Evolutionary conservation across 2,329 filamentous ascomycete species (phyloP).

Genomic region (Ophiocordyceps camponoti-leonardi): DNA sequence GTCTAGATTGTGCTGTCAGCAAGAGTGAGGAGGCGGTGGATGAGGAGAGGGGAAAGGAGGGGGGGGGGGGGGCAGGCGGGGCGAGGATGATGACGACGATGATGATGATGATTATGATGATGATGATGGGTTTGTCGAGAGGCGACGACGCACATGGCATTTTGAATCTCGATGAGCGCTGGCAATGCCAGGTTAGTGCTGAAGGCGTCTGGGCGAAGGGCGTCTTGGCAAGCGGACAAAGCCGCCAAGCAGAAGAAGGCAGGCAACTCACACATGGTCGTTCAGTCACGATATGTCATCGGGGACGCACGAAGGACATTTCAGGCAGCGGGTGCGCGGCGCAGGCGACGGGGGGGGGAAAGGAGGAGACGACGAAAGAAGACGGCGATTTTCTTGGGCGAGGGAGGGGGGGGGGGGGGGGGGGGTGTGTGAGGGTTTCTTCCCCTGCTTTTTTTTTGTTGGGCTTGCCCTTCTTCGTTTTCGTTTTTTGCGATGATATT

Average conservation of each 20-base stretch:
- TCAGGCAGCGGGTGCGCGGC: slow-evolving; percentile 7
- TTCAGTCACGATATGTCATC: slow-evolving; percentile 21
- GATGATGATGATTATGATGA: background rate
- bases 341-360: slow-evolving; percentile 3
- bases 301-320: slow-evolving; percentile 15
- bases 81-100: too few relatives aligned
- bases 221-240: slow-evolving; percentile 3
- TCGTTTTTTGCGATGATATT: too few relatives aligned
- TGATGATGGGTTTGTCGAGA: background rate
- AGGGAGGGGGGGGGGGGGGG: too few relatives aligned
- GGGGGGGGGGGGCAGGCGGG: background rate
- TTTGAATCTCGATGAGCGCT: slow-evolving; percentile 32
- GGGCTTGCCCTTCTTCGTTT: too few relatives aligned
- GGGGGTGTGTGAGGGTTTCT: too few relatives aligned
- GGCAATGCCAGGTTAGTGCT: slow-evolving; percentile 16
- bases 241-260: slow-evolving; percentile 1
- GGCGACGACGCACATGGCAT: slow-evolving; percentile 29
- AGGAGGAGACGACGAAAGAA: slow-evolving; percentile 7
- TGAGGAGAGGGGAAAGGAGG: too few relatives aligned
- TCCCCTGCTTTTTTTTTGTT: too few relatives aligned
- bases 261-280: slow-evolving; percentile 23
- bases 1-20: slow-evolving; percentile 18
- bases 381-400: background rate
- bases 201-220: slow-evolving; percentile 2
- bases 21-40: background rate